Evolutionary conservation across 805 yeast species (phyloP).

Genomic region (Vanderwaltozyma tropicalis): DNA sequence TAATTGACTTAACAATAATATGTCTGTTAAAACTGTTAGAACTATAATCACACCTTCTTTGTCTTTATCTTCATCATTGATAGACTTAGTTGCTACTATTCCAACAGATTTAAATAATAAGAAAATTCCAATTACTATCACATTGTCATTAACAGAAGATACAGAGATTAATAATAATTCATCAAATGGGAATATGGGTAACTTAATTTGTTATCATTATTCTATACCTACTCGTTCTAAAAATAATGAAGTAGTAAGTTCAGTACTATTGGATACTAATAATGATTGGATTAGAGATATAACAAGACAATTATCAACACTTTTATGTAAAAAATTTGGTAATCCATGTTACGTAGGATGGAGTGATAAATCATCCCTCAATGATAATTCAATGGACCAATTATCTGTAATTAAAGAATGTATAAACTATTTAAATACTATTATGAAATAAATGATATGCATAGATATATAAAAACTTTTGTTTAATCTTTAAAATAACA

Average conservation of each 20-base stretch:
- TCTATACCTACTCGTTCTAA: constrained; percentile 14
- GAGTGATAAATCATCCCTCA: constrained; percentile 2
- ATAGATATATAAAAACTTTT: background rate
- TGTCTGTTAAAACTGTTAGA: constrained; percentile 10
- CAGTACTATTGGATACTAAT: constrained; percentile 19
- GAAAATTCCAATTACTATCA: constrained; percentile 17
- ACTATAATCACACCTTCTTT: constrained; percentile 7
- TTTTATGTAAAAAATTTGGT: constrained; percentile 16
- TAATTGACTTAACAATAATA: background rate
- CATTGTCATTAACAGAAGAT: constrained; percentile 5
- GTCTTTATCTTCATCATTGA: constrained; percentile 4
- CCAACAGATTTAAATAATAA: constrained; percentile 10
- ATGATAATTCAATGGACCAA: constrained; percentile 13
- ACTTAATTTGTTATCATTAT: constrained; percentile 19
- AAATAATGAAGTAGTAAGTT: constrained; percentile 14
- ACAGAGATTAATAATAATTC: background rate
- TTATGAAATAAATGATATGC: background rate
- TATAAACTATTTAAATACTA: constrained; percentile 10
- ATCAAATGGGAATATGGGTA: constrained; percentile 3
- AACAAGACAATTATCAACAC: constrained; percentile 20
- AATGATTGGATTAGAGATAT: constrained; percentile 21
- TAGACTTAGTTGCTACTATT: constrained; percentile 15
- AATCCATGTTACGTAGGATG: constrained; percentile 24
- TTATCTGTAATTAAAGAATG: constrained; percentile 17
- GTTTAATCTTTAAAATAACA: constrained; percentile 15